Evolutionary conservation across 2,329 filamentous ascomycete species (phyloP).

Genomic region (Neonectria ditissima): DNA sequence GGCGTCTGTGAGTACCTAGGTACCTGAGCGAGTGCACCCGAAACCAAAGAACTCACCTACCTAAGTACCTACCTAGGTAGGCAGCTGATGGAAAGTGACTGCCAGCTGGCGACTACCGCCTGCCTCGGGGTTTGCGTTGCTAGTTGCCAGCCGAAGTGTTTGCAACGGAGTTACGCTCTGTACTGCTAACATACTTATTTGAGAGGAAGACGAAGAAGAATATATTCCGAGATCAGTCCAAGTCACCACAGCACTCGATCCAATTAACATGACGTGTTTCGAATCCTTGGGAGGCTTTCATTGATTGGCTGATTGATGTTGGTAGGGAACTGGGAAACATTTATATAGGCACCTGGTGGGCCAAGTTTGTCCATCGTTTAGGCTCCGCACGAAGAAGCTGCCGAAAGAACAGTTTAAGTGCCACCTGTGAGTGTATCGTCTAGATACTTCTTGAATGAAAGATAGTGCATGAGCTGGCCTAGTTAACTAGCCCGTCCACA

Average conservation of each 20-base stretch:
- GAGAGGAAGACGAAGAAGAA: slow-evolving; percentile 1
- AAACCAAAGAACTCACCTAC: not conserved
- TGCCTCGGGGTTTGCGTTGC: not conserved
- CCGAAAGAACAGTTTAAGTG: too few species aligned
- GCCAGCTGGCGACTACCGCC: slow-evolving; percentile 23
- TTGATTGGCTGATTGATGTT: not conserved
- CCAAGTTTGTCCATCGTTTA: too few species aligned
- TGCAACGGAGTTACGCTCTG: too few species aligned
- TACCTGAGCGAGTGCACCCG: not conserved
- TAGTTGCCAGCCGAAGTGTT: not conserved
- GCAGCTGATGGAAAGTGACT: slow-evolving; percentile 23
- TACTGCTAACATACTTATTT: not conserved
- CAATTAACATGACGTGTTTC: not conserved
- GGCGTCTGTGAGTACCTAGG: not conserved
- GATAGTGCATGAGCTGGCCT: not conserved
- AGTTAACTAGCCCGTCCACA: not conserved
- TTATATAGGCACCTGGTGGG: not conserved
- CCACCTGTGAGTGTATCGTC: not conserved
- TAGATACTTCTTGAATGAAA: not conserved
- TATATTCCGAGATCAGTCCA: too few species aligned
- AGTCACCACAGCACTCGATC: not conserved
- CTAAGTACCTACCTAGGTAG: too few species aligned
- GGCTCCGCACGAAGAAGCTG: too few species aligned
- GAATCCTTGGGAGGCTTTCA: not conserved
- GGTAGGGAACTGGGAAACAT: not conserved